A percentile compares a stretch with the other conserved stretches of the same genome.
phyloP scores from a whole-genome alignment of 768 basidiomycete species.

The Hericium erinaceus region DNA sequence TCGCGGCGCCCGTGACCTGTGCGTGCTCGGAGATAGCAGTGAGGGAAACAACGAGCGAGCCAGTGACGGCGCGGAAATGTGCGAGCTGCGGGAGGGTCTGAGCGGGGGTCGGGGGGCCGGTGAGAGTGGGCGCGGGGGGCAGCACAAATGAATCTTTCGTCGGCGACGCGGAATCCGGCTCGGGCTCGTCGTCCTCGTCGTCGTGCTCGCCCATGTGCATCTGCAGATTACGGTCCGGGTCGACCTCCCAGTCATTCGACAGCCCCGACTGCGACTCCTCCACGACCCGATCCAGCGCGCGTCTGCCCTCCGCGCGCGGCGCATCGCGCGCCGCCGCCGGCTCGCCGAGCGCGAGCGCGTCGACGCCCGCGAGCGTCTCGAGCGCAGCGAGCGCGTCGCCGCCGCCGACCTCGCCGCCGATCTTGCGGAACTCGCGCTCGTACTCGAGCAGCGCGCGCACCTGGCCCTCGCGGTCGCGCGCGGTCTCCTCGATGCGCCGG shows the following conservation, averaged over 20 bases:
- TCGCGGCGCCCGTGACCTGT: conserved; percentile 79
- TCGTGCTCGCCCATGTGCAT: conserved; percentile 30
- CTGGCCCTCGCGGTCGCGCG: conserved; percentile 72
- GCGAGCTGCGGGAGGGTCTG: conserved; percentile 56
- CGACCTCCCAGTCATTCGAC: conserved; percentile 52
- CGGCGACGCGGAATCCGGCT: conserved; percentile 33
- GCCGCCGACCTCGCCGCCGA: conserved; percentile 71
- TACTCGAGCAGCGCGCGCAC: conserved; percentile 69
- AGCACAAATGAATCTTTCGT: conserved; percentile 46
- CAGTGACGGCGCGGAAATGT: conserved; percentile 63
- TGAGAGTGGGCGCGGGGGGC: conserved; percentile 36
- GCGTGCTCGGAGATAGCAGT: conserved; percentile 78
- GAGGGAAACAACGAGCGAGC: conserved; percentile 66
- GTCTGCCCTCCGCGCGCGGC: not conserved
- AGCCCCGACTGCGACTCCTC: conserved; percentile 22
- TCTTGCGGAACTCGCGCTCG: conserved; percentile 72
- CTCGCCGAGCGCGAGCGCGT: conserved; percentile 34
- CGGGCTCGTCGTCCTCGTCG: conserved; percentile 40
- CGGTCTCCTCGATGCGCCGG: conserved; percentile 64
- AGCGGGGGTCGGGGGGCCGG: conserved; percentile 46
- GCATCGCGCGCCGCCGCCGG: conserved; percentile 15
- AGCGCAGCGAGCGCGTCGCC: conserved; percentile 61
- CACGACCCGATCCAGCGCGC: conserved; percentile 18
- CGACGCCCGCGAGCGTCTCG: conserved; percentile 47
- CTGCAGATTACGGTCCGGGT: conserved; percentile 32